Conservation (phyloP, 306 rosid genomes). For the Hippophae tibetana region DNA sequence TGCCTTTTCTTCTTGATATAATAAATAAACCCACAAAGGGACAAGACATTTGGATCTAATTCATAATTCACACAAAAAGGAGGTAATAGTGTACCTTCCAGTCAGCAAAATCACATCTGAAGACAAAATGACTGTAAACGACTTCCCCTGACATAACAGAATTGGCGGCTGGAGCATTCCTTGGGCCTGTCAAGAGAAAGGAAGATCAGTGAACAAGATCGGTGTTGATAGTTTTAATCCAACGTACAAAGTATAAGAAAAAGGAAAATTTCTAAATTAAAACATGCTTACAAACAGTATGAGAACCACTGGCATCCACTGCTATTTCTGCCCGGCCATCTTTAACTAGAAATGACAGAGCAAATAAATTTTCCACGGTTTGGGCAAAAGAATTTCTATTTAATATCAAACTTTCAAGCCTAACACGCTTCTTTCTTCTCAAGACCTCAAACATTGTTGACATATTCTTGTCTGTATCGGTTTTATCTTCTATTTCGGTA, state of each 20-base stretch:
- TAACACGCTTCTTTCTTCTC: slow-evolving; percentile 33
- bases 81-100: slow-evolving; percentile 54
- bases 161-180: slow-evolving; percentile 42
- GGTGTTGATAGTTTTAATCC: too few species aligned
- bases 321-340: slow-evolving; percentile 70
- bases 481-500: slow-evolving; percentile 26
- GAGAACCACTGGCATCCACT: slow-evolving; percentile 38
- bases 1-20: too few species aligned
- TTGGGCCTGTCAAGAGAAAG: too few species aligned
- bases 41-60: too few species aligned
- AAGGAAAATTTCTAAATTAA: slow-evolving; percentile 1
- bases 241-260: neutral
- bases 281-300: slow-evolving; percentile 55
- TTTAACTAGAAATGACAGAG: slow-evolving; percentile 74
- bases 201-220: too few species aligned
- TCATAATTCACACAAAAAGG: too few species aligned
- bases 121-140: slow-evolving; percentile 56
- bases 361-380: slow-evolving; percentile 74
- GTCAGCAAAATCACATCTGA: slow-evolving; percentile 71
- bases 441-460: slow-evolving; percentile 53
- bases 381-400: slow-evolving; percentile 65
- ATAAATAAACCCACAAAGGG: too few species aligned
- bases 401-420: slow-evolving; percentile 49
- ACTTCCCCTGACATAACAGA: slow-evolving; percentile 39
- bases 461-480: slow-evolving; percentile 76